phyloP scores from a whole-genome alignment of 2,329 filamentous ascomycete species.

The Penicillium sp. region DNA sequence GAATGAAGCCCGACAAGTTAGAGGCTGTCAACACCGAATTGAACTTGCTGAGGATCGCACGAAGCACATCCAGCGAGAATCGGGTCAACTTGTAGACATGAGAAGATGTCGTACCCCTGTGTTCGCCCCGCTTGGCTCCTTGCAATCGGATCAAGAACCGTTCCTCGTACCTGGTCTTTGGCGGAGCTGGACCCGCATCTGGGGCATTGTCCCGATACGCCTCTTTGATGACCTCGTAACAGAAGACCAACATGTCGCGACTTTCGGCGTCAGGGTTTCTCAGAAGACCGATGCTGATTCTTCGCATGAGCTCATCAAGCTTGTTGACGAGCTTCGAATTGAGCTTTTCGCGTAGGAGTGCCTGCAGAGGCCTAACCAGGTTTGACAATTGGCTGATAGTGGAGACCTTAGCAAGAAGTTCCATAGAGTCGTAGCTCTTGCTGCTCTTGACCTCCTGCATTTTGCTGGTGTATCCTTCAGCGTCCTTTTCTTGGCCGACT shows the following conservation, averaged over 20 bases:
- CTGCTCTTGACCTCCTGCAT: slow-evolving; percentile 98
- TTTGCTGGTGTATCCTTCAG: slow-evolving; percentile 88
- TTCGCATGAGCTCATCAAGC: slow-evolving; percentile 81
- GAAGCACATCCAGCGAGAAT: slow-evolving; percentile 84
- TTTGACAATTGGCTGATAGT: slow-evolving; percentile 72
- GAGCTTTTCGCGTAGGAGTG: slow-evolving; percentile 78
- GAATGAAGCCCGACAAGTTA: slow-evolving; percentile 83
- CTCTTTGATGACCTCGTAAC: slow-evolving; percentile 88
- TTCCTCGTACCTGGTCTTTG: slow-evolving; percentile 30
- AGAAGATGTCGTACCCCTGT: slow-evolving; percentile 70
- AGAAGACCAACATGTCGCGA: slow-evolving; percentile 85
- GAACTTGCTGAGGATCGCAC: slow-evolving; percentile 82
- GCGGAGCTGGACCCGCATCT: slow-evolving; percentile 23
- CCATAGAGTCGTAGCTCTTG: slow-evolving; percentile 98
- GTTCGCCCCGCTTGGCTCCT: slow-evolving; percentile 71
- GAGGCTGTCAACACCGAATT: slow-evolving; percentile 73
- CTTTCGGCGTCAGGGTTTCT: slow-evolving; percentile 77
- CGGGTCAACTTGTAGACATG: slow-evolving; percentile 84
- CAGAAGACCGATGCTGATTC: slow-evolving; percentile 78
- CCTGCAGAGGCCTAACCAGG: slow-evolving; percentile 74
- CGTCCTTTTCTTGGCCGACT: slow-evolving; percentile 93
- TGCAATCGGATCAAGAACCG: slow-evolving; percentile 78
- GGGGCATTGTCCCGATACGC: slow-evolving; percentile 68
- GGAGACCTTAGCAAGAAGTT: slow-evolving; percentile 79
- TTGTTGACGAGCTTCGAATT: slow-evolving; percentile 81